These are phyloP conservation scores for Porphyrellus cyaneotinctus DNA, from an alignment of 768 basidiomycete genomes.

Conservation along the genomic window DNA sequence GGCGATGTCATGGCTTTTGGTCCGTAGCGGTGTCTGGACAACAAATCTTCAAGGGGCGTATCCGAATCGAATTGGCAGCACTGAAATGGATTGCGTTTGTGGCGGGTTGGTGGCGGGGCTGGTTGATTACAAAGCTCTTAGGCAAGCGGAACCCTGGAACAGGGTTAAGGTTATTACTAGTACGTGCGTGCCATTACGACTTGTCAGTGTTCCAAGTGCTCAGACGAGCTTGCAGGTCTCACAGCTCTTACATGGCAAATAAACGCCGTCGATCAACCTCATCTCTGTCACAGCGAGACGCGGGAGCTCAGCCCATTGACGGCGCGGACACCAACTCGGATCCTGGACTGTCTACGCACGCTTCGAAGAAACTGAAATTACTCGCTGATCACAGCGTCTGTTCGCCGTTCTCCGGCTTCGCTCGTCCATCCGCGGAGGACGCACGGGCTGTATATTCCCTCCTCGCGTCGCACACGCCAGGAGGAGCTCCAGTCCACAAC, in stretches of 20 bases:
- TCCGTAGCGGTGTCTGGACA: no score
- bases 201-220: background rate
- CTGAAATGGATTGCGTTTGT: no score
- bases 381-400: slow-evolving; percentile 37
- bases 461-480: slow-evolving; percentile 37
- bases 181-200: background rate
- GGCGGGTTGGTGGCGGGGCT: no score
- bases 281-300: background rate
- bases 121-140: slow-evolving; percentile 8
- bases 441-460: slow-evolving; percentile 39
- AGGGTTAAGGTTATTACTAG: background rate
- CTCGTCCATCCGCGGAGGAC: slow-evolving; percentile 42
- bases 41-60: no score
- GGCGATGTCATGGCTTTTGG: no score
- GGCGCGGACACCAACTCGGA: background rate
- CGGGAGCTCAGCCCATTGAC: background rate
- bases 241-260: background rate
- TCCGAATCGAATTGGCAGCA: no score
- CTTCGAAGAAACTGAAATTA: slow-evolving; percentile 48
- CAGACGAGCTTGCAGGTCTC: background rate
- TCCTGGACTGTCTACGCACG: slow-evolving; percentile 11
- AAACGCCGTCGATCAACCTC: slow-evolving; percentile 16
- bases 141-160: background rate
- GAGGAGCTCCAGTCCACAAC: slow-evolving; percentile 28
- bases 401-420: slow-evolving; percentile 48